Percentiles rank a stretch among this genome's conserved stretches.
These are phyloP conservation scores for Sphaerostilbella broomeana DNA, from an alignment of 2,329 filamentous ascomycete genomes.

Conservation along the genomic window DNA sequence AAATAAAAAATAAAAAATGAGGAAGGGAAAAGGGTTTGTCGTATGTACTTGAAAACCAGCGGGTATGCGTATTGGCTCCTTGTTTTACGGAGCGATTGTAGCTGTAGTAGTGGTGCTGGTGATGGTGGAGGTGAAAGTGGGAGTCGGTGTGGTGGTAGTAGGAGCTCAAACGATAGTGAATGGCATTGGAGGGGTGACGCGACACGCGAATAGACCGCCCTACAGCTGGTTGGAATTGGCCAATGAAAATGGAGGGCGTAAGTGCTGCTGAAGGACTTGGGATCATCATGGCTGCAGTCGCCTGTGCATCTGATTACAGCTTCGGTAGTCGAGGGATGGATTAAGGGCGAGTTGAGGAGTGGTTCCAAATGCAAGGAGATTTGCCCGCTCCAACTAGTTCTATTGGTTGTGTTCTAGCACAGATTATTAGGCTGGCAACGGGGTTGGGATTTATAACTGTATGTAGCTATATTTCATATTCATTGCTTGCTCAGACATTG, in stretches of 20 bases:
- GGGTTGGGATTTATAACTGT: too few species aligned
- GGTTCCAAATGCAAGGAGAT: too few species aligned
- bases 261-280: too few species aligned
- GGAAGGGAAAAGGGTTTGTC: not conserved
- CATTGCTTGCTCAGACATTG: too few species aligned
- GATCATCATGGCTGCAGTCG: too few species aligned
- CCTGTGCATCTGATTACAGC: too few species aligned
- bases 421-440: too few species aligned
- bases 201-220: conserved; percentile 22
- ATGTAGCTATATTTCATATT: too few species aligned
- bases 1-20: not conserved
- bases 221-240: conserved; percentile 18
- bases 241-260: conserved; percentile 20
- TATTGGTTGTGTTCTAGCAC: too few species aligned
- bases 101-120: not conserved
- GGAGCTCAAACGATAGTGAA: not conserved
- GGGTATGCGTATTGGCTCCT: not conserved
- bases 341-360: too few species aligned
- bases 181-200: conserved; percentile 19
- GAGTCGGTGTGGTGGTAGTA: conserved; percentile 12
- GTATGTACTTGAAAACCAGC: not conserved
- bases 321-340: too few species aligned
- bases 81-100: not conserved
- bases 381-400: too few species aligned
- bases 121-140: not conserved